Evolutionary conservation across 768 basidiomycete species (phyloP), one percentile per base, ranked within the genome.

Genomic region (Peribolospora kevripleyi): DNA sequence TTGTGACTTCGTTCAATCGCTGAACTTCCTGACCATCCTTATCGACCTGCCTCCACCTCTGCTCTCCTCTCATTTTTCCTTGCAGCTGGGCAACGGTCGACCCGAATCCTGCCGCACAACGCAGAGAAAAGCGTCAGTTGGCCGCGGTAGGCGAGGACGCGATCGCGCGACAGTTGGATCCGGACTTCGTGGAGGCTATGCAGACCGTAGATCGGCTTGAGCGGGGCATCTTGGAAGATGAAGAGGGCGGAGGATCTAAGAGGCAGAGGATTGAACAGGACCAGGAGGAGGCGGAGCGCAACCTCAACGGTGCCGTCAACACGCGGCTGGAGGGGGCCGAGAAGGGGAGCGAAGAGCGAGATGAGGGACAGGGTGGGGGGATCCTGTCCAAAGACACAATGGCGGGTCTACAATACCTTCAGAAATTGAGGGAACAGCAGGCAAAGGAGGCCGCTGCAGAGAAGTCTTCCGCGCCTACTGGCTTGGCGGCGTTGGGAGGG

Each of bases 11-110:
- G 46, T 25, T 52, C 52, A 48, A 38, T n/a, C 13, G 4, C 38
- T 46, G 14, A 48, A 7, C 43, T 38, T 39, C 14, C 36, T 36
- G 6, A 55, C 46, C 47, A 13, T n/a, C 48, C 36, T 9, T 48
- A 36, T 14, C 43, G 38, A 7, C 7, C 14, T 36, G 8, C 8
- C 13, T 7, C 6, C 51, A 4, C 14, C 8, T 48, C 48, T 14
- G 11, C 48, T 7, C 7, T 25, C 49, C 37, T 8, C 7, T 38
- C 6, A 3, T 14, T 42, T 14, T 1, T 10, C 6, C 37, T n/a
- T 5, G 39, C 59, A 72, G 70, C 50, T 98, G 93, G 93, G 93
- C 93, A 42, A 97, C 91, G 0, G 91, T 93, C 65, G 93, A 98
- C 66, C 93, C 93, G 1, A 98, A 98, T 66, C 93, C 91, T 1